Conservation (phyloP, 495 filamentous ascomycete species). For the Aspergillus steynii region DNA sequence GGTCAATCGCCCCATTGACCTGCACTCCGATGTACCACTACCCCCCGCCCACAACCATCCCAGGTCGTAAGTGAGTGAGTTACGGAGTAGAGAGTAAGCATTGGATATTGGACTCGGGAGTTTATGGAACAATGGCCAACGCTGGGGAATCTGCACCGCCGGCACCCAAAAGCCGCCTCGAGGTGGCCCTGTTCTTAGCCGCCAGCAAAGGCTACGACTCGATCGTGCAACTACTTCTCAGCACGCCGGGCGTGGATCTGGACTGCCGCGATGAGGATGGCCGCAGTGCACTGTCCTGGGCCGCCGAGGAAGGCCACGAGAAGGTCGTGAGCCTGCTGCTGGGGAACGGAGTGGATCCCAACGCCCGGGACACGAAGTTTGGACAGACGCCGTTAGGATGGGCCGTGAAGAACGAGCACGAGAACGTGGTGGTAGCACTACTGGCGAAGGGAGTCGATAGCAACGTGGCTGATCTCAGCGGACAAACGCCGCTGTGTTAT, state of each 20-base stretch:
- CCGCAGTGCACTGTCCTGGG: slow-evolving; percentile 38
- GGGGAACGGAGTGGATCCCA: slow-evolving; percentile 22
- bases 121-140: neutral
- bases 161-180: slow-evolving; percentile 24
- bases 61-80: neutral
- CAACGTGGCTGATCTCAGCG: slow-evolving; percentile 20
- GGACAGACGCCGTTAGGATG: slow-evolving; percentile 37
- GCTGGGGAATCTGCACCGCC: neutral
- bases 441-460: slow-evolving; percentile 18
- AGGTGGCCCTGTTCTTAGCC: slow-evolving; percentile 33
- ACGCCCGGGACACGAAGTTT: slow-evolving; percentile 20
- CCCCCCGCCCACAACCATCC: neutral
- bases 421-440: slow-evolving; percentile 26
- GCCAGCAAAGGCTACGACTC: slow-evolving; percentile 37
- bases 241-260: slow-evolving; percentile 28
- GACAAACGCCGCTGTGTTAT: slow-evolving; percentile 27
- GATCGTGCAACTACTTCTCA: slow-evolving; percentile 34
- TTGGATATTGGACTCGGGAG: neutral
- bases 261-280: slow-evolving; percentile 26
- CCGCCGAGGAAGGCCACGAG: slow-evolving; percentile 36
- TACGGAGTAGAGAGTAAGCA: neutral
- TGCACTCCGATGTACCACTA: neutral
- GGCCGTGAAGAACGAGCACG: slow-evolving; percentile 37
- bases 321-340: slow-evolving; percentile 35
- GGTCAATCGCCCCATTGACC: neutral